These are phyloP conservation scores for Sonneratia alba DNA, from an alignment of 345 rosid species.

Conservation along the genomic window DNA sequence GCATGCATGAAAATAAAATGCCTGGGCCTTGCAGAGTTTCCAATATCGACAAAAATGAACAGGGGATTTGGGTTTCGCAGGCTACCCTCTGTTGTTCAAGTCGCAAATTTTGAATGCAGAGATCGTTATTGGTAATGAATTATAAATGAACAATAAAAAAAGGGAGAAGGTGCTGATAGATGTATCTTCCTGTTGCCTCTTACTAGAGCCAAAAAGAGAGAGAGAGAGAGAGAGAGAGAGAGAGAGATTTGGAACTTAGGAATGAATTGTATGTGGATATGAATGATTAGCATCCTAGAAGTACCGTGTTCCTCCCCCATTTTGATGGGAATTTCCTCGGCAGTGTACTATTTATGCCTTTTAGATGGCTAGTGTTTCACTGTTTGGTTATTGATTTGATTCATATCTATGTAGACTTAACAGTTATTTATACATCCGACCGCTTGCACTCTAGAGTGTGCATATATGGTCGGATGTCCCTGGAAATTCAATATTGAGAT, in stretches of 20 bases:
- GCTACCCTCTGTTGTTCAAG: neutral
- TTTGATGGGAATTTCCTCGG: constrained; percentile 2
- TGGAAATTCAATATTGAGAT: too few relatives aligned
- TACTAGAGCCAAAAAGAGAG: neutral
- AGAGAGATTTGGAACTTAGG: neutral
- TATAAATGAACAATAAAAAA: neutral
- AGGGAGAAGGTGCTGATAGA: neutral
- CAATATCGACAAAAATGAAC: neutral
- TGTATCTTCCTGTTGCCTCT: neutral
- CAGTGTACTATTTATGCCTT: neutral
- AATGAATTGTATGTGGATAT: neutral
- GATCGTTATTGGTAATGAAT: neutral
- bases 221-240: too few relatives aligned
- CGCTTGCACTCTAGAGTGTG: too few relatives aligned
- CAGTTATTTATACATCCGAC: too few relatives aligned
- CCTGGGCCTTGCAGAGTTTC: neutral
- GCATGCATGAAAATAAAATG: neutral
- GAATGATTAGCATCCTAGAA: neutral
- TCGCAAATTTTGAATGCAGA: neutral
- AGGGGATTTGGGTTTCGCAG: neutral
- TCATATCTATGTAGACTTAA: neutral
- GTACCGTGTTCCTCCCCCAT: neutral
- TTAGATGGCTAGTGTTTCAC: neutral
- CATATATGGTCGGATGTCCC: neutral
- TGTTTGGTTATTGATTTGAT: neutral